These are phyloP conservation scores for Cryptococcus sp. DNA, from an alignment of 1,284 basidiomycete species.

Conservation along the genomic window DNA sequence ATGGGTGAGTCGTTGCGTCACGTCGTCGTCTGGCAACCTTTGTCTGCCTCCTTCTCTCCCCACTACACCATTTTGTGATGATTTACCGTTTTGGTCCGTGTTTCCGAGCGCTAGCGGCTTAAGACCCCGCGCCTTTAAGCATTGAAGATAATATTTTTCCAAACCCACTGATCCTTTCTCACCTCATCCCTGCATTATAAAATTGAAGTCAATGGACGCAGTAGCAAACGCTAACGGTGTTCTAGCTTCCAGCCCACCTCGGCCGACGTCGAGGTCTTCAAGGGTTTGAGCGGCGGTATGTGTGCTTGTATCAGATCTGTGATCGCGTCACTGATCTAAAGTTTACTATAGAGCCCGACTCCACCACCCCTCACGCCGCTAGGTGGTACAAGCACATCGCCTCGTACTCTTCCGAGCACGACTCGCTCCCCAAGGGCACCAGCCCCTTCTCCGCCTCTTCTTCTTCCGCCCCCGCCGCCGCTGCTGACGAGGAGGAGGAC, in stretches of 20 bases:
- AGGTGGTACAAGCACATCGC: slow-evolving; percentile 96
- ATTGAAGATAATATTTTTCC: slow-evolving; percentile 58
- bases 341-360: slow-evolving; percentile 64
- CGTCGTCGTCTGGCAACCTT: not conserved
- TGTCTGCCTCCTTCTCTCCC: not conserved
- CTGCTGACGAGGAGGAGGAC: slow-evolving; percentile 67
- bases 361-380: slow-evolving; percentile 73
- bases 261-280: slow-evolving; percentile 94
- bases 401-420: slow-evolving; percentile 79
- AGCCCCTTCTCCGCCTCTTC: slow-evolving; percentile 73
- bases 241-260: slow-evolving; percentile 89
- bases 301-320: slow-evolving; percentile 1
- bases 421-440: slow-evolving; percentile 78
- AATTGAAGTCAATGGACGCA: slow-evolving; percentile 17
- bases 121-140: slow-evolving; percentile 82
- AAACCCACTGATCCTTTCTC: slow-evolving; percentile 74
- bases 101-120: slow-evolving; percentile 91
- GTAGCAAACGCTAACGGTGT: slow-evolving; percentile 24
- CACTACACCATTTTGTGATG: slow-evolving; percentile 62
- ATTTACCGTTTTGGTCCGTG: slow-evolving; percentile 93
- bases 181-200: slow-evolving; percentile 20
- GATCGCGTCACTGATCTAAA: slow-evolving; percentile 1
- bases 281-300: slow-evolving; percentile 57
- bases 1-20: slow-evolving; percentile 69
- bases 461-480: slow-evolving; percentile 53